Evolutionary conservation across 768 basidiomycete genomes (phyloP).

Genomic region (Boletus rubroflammeus): DNA sequence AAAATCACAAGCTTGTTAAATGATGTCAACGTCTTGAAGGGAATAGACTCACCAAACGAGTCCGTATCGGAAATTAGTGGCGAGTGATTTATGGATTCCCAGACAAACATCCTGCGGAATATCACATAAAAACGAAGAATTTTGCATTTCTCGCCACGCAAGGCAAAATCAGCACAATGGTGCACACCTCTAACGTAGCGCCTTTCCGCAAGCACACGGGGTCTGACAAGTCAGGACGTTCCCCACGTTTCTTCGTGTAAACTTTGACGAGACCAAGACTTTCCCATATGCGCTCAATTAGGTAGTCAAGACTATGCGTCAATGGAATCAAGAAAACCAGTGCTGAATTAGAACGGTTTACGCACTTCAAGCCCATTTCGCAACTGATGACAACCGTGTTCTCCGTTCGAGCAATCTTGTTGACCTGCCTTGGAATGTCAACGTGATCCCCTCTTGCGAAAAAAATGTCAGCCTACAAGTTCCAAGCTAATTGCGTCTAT

Average conservation of each 20-base stretch:
- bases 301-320: conserved; percentile 55
- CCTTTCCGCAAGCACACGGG: conserved; percentile 90
- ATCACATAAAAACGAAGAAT: not conserved
- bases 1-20: conserved; percentile 1
- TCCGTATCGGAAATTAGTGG: conserved; percentile 89
- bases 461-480: conserved; percentile 32
- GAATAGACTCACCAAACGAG: conserved; percentile 73
- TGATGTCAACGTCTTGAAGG: not conserved
- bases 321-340: not conserved
- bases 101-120: conserved; percentile 73
- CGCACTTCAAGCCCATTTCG: conserved; percentile 88
- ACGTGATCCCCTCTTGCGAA: not conserved
- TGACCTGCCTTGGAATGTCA: conserved; percentile 40
- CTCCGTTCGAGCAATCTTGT: conserved; percentile 77
- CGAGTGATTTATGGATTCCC: conserved; percentile 87
- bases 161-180: not conserved
- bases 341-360: not conserved
- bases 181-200: conserved; percentile 80
- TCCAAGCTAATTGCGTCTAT: conserved; percentile 85
- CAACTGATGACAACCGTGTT: conserved; percentile 94
- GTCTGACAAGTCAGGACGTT: conserved; percentile 85
- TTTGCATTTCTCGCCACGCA: not conserved
- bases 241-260: conserved; percentile 98
- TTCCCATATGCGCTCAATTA: conserved; percentile 77
- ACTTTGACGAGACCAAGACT: conserved; percentile 82